Base-by-base conservation (phyloP, 495 filamentous ascomycete genomes). In the Penicillium chermesinum region DNA sequence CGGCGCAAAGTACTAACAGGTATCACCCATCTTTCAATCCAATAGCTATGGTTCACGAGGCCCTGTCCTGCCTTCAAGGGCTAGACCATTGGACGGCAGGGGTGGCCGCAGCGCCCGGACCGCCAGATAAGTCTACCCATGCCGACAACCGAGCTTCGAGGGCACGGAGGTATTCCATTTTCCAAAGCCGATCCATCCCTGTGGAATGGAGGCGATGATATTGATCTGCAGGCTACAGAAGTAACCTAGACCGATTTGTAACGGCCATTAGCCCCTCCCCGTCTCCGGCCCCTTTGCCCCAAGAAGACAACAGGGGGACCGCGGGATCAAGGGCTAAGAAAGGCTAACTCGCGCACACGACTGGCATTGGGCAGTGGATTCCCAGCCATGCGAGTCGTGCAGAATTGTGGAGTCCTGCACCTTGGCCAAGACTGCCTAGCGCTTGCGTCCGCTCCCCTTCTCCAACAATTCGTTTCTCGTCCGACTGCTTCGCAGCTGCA, bases 371-470 rank as follows among this genome's bases (percentile, higher is more conserved):
- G 39, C 19, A 16, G 42, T 44, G 42, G 42, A 44, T 36, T 19
- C 25, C 41, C 41, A 16, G 22, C 39, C 47, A 45, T 41, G 48
- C 48, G 40, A 45, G 40, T 36, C 8, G 4, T 53, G 50, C 50
- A 50, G 50, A 50, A 53, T 12, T 45, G 50, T 58, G 50, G 54
- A 57, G 49, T 57, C 41, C 44, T 35, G 33, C 40, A 44, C 25
- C 25, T 46, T 16, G 35, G 44, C 34, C 7, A 50, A 50, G 44
- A 43, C 38, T 36, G 33, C 25, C 25, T 10, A 10, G 5, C 20
- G 10, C 38, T 21, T 41, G 19, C 3, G 34, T 18, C 10, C 22
- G 32, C 25, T 30, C 5, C 25, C 25, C 25, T 30, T 30, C 25
- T 10, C 25, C 25, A 30, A 30, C 10, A 30, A 30, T 30, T 30